A percentile compares a stretch with the other conserved stretches of the same genome.
Evolutionary conservation across 2,329 filamentous ascomycete species (phyloP).

Genomic region (Xylaria sp.): DNA sequence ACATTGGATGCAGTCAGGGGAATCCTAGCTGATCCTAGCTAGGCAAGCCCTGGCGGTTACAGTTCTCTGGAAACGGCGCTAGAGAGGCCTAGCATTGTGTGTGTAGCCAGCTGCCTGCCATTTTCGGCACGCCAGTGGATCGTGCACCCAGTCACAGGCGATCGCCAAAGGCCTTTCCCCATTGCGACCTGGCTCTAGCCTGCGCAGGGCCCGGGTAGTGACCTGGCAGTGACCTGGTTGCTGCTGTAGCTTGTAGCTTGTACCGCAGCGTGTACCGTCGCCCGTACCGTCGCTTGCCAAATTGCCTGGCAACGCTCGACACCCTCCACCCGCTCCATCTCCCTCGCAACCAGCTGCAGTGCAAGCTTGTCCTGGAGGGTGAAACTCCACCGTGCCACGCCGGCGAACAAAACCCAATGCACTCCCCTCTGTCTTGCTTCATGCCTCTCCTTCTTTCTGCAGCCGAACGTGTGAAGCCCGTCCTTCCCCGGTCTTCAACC

Average conservation of each 20-base stretch:
- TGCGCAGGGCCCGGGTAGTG: not conserved
- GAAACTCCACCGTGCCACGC: constrained; percentile 42
- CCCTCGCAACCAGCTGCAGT: constrained; percentile 45
- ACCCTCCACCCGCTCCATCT: constrained; percentile 35
- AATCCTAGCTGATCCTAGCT: not conserved
- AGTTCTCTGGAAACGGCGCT: constrained; percentile 32
- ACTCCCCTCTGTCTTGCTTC: constrained; percentile 41
- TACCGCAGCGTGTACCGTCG: no score
- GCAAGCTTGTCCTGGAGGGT: constrained; percentile 30
- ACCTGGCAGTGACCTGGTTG: not conserved
- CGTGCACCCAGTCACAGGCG: constrained; percentile 22
- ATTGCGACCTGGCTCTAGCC: constrained; percentile 13
- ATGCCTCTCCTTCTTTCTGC: constrained; percentile 37
- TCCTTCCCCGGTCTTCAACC: constrained; percentile 31
- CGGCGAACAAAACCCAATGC: constrained; percentile 47
- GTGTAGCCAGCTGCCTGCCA: constrained; percentile 34
- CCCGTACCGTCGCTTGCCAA: constrained; percentile 27
- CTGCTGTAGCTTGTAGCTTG: constrained; percentile 10
- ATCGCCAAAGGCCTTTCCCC: constrained; percentile 20
- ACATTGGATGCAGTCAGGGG: constrained; percentile 1
- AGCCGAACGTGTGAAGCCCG: constrained; percentile 43
- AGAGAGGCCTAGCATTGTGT: constrained; percentile 22
- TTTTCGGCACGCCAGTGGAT: constrained; percentile 32
- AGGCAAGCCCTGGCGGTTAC: constrained; percentile 28
- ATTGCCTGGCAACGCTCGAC: constrained; percentile 45